phyloP scores from a whole-genome alignment of 2,329 filamentous ascomycete species.

The Trichoderma sp. region DNA sequence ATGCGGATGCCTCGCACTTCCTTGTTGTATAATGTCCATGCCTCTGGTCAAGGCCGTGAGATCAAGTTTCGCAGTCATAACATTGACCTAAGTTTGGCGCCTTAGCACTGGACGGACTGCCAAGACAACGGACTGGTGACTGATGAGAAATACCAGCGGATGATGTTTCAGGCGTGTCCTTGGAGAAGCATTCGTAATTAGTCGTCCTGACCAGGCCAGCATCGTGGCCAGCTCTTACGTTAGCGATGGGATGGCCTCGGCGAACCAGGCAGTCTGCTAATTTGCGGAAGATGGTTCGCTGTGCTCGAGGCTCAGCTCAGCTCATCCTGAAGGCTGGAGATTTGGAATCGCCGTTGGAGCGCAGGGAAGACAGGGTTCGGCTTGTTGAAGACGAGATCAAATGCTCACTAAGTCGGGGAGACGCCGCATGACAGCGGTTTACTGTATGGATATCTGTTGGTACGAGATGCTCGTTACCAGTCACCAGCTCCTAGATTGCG shows the following conservation, averaged over 20 bases:
- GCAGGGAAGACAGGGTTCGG: not conserved
- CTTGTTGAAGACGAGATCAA: not conserved
- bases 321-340: not conserved
- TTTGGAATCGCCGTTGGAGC: not conserved
- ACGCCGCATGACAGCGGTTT: not conserved
- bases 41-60: not conserved
- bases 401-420: not conserved
- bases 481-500: not conserved
- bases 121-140: not conserved
- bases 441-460: not conserved
- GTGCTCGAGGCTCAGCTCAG: not conserved
- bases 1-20: not conserved
- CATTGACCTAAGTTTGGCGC: not conserved
- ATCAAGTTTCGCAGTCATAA: not conserved
- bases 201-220: not conserved
- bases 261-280: slow-evolving; percentile 7
- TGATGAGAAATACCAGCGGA: not conserved
- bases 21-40: not conserved
- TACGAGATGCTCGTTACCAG: not conserved
- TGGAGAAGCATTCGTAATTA: not conserved
- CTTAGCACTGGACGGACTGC: not conserved
- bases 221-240: not conserved
- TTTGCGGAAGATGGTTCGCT: not conserved
- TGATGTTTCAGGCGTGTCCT: slow-evolving; percentile 13
- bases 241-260: not conserved